Evolutionary conservation across 495 filamentous ascomycete genomes (phyloP), one percentile per base, ranked within the genome.

Genomic region (Haplographium delicatum): DNA sequence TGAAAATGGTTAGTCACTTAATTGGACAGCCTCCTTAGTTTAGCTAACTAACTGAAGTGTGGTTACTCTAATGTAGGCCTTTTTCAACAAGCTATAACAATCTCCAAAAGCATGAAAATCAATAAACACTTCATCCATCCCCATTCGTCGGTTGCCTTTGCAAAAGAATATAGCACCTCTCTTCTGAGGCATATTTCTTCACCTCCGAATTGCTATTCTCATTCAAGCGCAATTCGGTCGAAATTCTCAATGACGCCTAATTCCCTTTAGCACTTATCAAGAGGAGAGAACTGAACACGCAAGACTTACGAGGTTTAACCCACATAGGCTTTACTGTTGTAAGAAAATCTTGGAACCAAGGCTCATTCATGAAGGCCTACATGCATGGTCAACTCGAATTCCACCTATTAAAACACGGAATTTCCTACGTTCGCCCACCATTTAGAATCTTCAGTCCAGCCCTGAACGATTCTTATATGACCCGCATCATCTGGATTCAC

Each of bases 251-350:
- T 39, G 6, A 39, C 16, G 11, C 35, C 35, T 39, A 39, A 7
- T 4, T 19, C 4, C 4, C 4, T 19, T 39, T 19, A 39, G 35
- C 13, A 19, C 22, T 11, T 19, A 7, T 4, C 35, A 6, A 39
- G 5, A 39, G 15, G 18, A 4, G n/a, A 15, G n/a, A n/a, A n/a
- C n/a, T n/a, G n/a, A n/a, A 19, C 7, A 19, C 22, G 3, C 1
- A 19, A 18, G n/a, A 43, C 40, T 26, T 15, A 43, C 40, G 40
- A 43, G 40, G 40, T 23, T 43, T 43, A 11, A 27, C 26, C 40
- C 40, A 43, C 40, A 43, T 43, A 8, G 40, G 40, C 18, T 8
- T 10, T 22, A 13, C 6, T 23, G 23, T 10, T n/a, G 40, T 23
- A 26, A 16, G 7, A n/a, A 43, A 43, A 10, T 25, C 1, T 5